A percentile compares a stretch with the other conserved stretches of the same genome.
These are phyloP conservation scores for Gossypium mustelinum DNA, from an alignment of 345 rosid genomes.

Conservation along the genomic window DNA sequence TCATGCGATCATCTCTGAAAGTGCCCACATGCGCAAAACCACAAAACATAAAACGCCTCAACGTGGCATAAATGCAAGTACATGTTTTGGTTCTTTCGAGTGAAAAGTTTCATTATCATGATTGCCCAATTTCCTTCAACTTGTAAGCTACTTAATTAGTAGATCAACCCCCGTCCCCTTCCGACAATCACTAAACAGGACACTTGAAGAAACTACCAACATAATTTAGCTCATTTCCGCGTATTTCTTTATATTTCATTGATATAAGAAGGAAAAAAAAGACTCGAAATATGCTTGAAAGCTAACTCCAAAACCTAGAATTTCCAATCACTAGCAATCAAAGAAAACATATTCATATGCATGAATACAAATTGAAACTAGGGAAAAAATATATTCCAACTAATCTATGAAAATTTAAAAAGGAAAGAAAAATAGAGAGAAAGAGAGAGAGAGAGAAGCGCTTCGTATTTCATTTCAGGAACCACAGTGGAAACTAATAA, in stretches of 20 bases:
- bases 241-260: neutral
- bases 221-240: neutral
- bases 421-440: no score
- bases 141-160: neutral
- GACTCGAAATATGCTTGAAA: neutral
- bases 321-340: neutral
- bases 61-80: neutral
- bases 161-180: neutral
- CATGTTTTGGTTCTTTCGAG: neutral
- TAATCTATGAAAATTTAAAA: no score
- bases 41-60: neutral
- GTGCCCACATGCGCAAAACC: neutral
- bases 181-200: neutral
- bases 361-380: neutral
- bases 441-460: neutral
- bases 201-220: neutral
- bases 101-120: neutral
- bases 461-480: neutral
- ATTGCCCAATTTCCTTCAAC: neutral
- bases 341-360: neutral
- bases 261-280: neutral
- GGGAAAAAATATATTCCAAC: neutral
- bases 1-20: neutral
- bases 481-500: neutral
- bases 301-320: neutral